phyloP scores from a whole-genome alignment of 73 alveolate genomes.

The Breviolum minutum region DNA sequence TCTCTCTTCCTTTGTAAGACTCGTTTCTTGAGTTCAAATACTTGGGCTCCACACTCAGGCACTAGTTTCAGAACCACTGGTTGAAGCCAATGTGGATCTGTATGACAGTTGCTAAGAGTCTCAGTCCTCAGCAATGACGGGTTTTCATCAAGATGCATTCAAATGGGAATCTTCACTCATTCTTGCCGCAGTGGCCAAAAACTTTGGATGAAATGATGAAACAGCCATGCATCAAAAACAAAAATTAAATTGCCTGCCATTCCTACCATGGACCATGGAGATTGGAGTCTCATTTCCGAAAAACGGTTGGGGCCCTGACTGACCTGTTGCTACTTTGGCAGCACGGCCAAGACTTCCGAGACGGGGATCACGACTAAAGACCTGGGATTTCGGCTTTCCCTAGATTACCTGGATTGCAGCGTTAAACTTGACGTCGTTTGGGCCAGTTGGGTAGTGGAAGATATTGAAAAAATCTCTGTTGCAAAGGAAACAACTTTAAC shows the following conservation, averaged over 20 bases:
- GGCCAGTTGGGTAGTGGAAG: too few relatives aligned
- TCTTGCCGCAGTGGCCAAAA: too few relatives aligned
- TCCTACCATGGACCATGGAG: neutral
- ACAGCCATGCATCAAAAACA: too few relatives aligned
- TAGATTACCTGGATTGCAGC: too few relatives aligned
- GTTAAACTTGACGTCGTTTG: too few relatives aligned
- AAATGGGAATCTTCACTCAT: too few relatives aligned
- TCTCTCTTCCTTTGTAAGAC: neutral
- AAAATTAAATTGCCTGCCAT: too few relatives aligned
- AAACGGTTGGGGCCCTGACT: constrained; percentile 1
- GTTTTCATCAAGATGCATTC: too few relatives aligned
- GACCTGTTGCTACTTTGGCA: constrained; percentile 60
- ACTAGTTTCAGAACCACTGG: constrained; percentile 81
- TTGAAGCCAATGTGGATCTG: constrained; percentile 87
- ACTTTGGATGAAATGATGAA: too few relatives aligned
- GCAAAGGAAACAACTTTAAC: too few relatives aligned
- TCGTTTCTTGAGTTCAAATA: too few relatives aligned
- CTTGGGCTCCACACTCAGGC: constrained; percentile 54
- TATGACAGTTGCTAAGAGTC: constrained; percentile 66
- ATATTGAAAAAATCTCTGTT: too few relatives aligned
- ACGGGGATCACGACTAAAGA: constrained; percentile 89
- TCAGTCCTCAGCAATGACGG: constrained; percentile 39
- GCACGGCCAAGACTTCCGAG: constrained; percentile 90
- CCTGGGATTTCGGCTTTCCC: neutral
- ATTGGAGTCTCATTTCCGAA: neutral